Conservation (phyloP, 192 early-diverging fungal genomes). For the Coemansia erecta region DNA sequence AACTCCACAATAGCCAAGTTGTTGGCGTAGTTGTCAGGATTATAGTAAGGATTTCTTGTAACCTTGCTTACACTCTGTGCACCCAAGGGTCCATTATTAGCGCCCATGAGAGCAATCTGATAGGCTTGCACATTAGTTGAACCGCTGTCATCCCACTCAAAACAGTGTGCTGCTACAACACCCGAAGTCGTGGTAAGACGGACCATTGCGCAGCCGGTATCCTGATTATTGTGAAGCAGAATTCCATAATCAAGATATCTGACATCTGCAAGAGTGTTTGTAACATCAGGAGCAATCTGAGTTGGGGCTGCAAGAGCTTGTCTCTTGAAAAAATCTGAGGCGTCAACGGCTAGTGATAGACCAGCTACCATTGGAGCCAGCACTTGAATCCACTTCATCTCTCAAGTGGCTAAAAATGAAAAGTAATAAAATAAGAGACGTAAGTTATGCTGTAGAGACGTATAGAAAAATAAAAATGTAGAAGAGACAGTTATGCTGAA, state of each 20-base stretch:
- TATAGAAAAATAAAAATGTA: not conserved
- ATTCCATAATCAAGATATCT: slow-evolving; percentile 2
- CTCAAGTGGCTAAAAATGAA: not conserved
- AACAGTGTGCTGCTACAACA: slow-evolving; percentile 28
- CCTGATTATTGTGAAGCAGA: not conserved
- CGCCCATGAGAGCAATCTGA: slow-evolving; percentile 1
- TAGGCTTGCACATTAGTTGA: not conserved
- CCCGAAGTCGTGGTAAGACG: slow-evolving; percentile 12
- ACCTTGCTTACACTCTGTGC: not conserved
- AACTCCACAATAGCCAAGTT: slow-evolving; percentile 28
- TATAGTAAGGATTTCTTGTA: slow-evolving; percentile 14
- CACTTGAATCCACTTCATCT: not conserved
- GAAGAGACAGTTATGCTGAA: too few relatives aligned
- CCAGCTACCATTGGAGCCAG: slow-evolving; percentile 17
- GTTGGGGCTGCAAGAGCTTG: not conserved
- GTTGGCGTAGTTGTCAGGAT: slow-evolving; percentile 28
- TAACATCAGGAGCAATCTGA: not conserved
- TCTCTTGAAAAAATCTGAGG: not conserved
- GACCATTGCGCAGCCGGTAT: slow-evolving; percentile 15
- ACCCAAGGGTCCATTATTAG: not conserved
- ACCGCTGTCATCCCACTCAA: slow-evolving; percentile 8
- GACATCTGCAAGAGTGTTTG: not conserved
- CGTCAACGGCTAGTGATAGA: slow-evolving; percentile 13
- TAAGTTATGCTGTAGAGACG: not conserved
- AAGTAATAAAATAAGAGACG: not conserved